Evolutionary conservation across 176 grass and related monocot genomes (phyloP).

Genomic region (Oryza glaberrima): DNA sequence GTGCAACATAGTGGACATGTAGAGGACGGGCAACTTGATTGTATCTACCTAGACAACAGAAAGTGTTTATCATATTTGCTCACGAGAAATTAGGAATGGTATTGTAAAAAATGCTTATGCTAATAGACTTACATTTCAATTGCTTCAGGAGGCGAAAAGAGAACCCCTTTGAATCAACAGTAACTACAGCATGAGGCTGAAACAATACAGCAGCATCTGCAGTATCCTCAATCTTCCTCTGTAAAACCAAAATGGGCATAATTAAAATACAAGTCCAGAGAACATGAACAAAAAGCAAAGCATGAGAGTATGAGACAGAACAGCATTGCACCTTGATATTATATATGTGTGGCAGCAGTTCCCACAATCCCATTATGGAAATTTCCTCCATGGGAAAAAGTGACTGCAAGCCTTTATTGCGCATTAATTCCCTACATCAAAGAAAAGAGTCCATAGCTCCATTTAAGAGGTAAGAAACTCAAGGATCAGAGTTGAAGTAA

Average conservation of each 20-base stretch:
- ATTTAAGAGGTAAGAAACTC: neutral
- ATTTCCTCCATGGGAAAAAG: constrained; percentile 97
- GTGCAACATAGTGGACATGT: constrained; percentile 92
- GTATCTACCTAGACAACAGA: constrained; percentile 60
- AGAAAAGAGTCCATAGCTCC: neutral
- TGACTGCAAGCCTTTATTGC: constrained; percentile 70
- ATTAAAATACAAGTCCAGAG: constrained; percentile 16
- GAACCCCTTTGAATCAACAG: constrained; percentile 93
- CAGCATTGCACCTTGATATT: constrained; percentile 66
- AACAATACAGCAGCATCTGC: constrained; percentile 65
- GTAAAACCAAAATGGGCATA: constrained; percentile 37
- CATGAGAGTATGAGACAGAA: constrained; percentile 7
- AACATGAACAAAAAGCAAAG: constrained; percentile 38
- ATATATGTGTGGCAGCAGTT: constrained; percentile 78
- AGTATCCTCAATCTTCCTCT: constrained; percentile 69
- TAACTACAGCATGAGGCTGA: constrained; percentile 85
- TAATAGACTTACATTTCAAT: constrained; percentile 62
- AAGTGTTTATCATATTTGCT: constrained; percentile 34
- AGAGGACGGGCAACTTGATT: constrained; percentile 45
- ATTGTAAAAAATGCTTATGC: constrained; percentile 16
- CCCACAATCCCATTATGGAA: constrained; percentile 95
- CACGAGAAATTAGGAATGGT: neutral
- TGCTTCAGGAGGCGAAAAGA: constrained; percentile 82
- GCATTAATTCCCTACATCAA: constrained; percentile 67
- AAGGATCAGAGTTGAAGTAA: constrained; percentile 12